These are phyloP conservation scores for Leishmania lainsoni DNA, from an alignment of 208 protist species.

Conservation along the genomic window DNA sequence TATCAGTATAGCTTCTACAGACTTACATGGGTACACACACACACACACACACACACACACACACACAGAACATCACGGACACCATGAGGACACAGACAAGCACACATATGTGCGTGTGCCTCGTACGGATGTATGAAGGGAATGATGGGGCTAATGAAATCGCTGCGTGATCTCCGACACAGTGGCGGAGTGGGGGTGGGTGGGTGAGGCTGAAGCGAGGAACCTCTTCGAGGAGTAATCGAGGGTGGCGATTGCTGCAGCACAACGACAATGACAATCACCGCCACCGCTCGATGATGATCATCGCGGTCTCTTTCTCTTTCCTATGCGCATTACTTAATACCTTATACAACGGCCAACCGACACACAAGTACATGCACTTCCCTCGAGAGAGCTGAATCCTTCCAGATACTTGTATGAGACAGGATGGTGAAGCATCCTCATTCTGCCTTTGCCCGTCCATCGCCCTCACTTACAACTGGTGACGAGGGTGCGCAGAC, in stretches of 20 bases:
- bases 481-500: conserved; percentile 72
- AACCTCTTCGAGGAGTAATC: not conserved
- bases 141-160: not conserved
- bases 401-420: not conserved
- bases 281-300: not conserved
- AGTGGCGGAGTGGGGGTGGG: not conserved
- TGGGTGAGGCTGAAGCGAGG: not conserved
- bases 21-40: not conserved
- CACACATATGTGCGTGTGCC: not conserved
- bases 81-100: not conserved
- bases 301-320: not conserved
- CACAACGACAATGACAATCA: not conserved
- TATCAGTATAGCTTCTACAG: not conserved
- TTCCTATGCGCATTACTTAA: no score
- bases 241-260: not conserved
- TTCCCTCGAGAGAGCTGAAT: not conserved
- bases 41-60: not conserved
- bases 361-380: not conserved
- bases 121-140: not conserved
- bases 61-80: no score
- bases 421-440: not conserved
- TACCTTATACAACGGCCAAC: not conserved
- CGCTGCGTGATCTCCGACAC: not conserved
- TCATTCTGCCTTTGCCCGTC: not conserved
- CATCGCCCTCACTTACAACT: conserved; percentile 9